Evolutionary conservation across 495 filamentous ascomycete species (phyloP), one percentile per base, ranked within the genome.

Genomic region (Sabuloglossum arenarium): DNA sequence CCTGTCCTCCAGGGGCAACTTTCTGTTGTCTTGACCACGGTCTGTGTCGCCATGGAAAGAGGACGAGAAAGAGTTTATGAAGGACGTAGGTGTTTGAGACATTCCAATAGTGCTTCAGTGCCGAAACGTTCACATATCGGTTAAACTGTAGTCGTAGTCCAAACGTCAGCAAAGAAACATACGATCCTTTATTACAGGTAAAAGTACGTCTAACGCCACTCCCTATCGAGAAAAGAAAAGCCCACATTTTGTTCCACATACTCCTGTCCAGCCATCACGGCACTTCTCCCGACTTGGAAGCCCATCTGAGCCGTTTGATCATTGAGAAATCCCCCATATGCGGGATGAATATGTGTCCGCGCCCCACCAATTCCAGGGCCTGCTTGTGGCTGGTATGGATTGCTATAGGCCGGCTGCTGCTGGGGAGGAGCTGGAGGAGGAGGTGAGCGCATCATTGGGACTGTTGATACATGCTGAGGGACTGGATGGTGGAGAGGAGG

Each of bases 401-500:
- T 90, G 54, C 85, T 86, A 75, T 93, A 85, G 59, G 69, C 67
- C 51, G 79, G 73, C 59, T 78, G 76, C 53, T 79, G 79, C 47
- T 83, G 80, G 67, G 88, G 87, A 32, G 85, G 75, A 55, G 73
- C 72, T 1, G 85, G 90, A 45, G 87, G 91, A 31, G 91, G 91
- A 34, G 91, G 91, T 55, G 91, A 97, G 71, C 94, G 84, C 69
- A 99, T 84, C 71, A 96, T 89, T n/a, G 91, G 91, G 51, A 99
- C 93, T 52, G 89, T 94, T 61, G 93, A 95, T 56, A 97, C 89
- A 76, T 97, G 93, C 65, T 97, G 93, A 47, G 93, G 93, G 47
- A 97, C 89, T 28, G 91, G 91, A 68, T 99, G 91, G 70, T 99
- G 91, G 59, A 99, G 82, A 43, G 91, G 93, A 64, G 91, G 91